These are phyloP conservation scores for Astragalus glycyphyllos DNA, from an alignment of 306 rosid genomes.

Conservation along the genomic window DNA sequence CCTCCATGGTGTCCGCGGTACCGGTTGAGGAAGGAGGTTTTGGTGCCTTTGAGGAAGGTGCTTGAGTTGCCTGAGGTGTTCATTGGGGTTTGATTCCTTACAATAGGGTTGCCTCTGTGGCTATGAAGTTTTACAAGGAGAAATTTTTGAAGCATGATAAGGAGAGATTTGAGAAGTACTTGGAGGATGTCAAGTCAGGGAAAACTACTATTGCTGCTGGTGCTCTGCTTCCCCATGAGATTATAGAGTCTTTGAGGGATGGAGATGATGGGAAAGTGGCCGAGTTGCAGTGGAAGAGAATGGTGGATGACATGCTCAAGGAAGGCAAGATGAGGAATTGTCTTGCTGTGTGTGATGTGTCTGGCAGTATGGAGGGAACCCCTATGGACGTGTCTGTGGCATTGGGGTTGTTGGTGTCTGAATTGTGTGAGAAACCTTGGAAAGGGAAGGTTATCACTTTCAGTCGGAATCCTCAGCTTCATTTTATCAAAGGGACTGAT, in stretches of 20 bases:
- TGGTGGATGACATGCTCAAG: slow-evolving; percentile 59
- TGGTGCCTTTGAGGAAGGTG: slow-evolving; percentile 67
- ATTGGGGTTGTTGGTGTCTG: slow-evolving; percentile 69
- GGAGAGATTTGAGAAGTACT: slow-evolving; percentile 55
- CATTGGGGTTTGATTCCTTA: slow-evolving; percentile 66
- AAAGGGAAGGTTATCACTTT: slow-evolving; percentile 69
- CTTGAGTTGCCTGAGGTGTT: slow-evolving; percentile 77
- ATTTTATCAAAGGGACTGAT: slow-evolving; percentile 54
- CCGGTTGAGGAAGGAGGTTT: slow-evolving; percentile 67
- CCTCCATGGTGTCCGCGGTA: slow-evolving; percentile 69
- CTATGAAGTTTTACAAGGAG: slow-evolving; percentile 61
- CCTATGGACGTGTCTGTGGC: slow-evolving; percentile 74
- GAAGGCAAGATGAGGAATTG: slow-evolving; percentile 59
- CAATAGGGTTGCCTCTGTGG: slow-evolving; percentile 70
- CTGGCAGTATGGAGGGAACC: slow-evolving; percentile 55
- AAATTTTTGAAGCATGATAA: slow-evolving; percentile 60
- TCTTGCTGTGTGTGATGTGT: slow-evolving; percentile 66
- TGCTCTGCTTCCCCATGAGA: slow-evolving; percentile 73
- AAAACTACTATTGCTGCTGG: slow-evolving; percentile 61
- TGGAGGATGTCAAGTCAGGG: slow-evolving; percentile 54
- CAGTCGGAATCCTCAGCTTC: slow-evolving; percentile 54
- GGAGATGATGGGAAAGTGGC: slow-evolving; percentile 55
- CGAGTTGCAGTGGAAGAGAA: slow-evolving; percentile 77
- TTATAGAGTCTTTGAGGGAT: slow-evolving; percentile 37
- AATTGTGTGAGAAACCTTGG: slow-evolving; percentile 69